Base-by-base conservation (phyloP, 805 yeast genomes). In the Wickerhamiella parazyma region DNA sequence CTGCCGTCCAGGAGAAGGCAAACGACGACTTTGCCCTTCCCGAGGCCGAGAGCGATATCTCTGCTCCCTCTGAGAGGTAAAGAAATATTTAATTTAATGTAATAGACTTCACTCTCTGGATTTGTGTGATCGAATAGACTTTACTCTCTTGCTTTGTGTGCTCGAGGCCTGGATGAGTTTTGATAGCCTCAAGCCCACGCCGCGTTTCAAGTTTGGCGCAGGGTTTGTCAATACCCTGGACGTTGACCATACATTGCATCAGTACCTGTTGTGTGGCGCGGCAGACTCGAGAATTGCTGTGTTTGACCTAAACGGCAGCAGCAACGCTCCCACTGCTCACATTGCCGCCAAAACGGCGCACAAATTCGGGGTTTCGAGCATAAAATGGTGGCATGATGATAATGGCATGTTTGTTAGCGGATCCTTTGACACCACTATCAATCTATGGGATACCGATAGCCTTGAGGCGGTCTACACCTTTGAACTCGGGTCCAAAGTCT, bases 351-450 rank as follows among this genome's bases (percentile, higher is more conserved):
- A 51, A 42, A 48, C 49, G 21, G 73, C 69, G 0, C 96, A 87
- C 55, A 58, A 63, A 16, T 84, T 69, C 57, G 94, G 95, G 0
- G 68, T 87, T 0, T 80, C 94, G 0, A 62, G 73, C 12, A 65
- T 83, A 0, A 67, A 70, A 52, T 87, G 96, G 96, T 89, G 95
- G 89, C 86, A 91, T 0, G 64, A 65, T 36, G 96, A 87, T 59
- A 75, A 78, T 26, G 95, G 95, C 1, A 69, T 87, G 77, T 86
- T 85, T 63, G 68, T 85, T 16, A 72, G 85, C 2, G 75, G 85
- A 1, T 83, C 95, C 0, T 84, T 76, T 58, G 96, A 87, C 59
- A 75, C 72, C 46, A 71, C 75, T 0, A 72, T 86, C 18, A 80
- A 78, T 49, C 67, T 85, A 1, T 87, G 94, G 93, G 95, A 85